Base-by-base conservation (phyloP, 352 stramenopile species). In the Phytophthora tubulina region DNA sequence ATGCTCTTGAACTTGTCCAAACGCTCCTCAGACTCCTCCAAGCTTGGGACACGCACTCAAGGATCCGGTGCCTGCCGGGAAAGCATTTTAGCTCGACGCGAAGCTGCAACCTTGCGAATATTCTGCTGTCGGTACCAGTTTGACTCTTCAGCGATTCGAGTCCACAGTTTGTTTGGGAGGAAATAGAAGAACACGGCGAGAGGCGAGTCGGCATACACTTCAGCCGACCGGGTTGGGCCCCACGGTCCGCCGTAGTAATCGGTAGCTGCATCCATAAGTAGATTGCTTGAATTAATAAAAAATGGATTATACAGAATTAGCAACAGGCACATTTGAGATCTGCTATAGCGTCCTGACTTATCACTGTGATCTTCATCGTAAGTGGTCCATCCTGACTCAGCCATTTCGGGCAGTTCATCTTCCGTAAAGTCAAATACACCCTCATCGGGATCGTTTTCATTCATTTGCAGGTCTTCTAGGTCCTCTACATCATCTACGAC, bases 161-260 rank as follows among this genome's bases (percentile, higher is more conserved):
- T 55, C 64, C 68, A 74, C 5, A 74, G 15, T 61, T 36, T 10
- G 5, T 55, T 55, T 3, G 49, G 30, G 0, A 55, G 32, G 13
- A 55, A 41, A 13, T 55, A 74, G 49, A 80, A 76, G 21, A 74
- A 74, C 60, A 76, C 31, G 0, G 58, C 49, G 1, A 72, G 31
- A 1, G 52, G 52, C 11, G 44, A 70, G 15, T 69, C 54, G 1
- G 59, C 63, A 10, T 61, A 73, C 0, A 67, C 53, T 14, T 42
- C 50, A 13, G 56, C 66, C 31, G 66, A 75, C 2, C 55, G 50
- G 0, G 62, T 79, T 0, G 61, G 72, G 1, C 71, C 58, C 1
- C 15, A 57, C 3, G 14, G 3, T 1, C 60, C 44, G 9, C 41
- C 9, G 15, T 71, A 78, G 17, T 56, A 46, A 35, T 70, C 72